These are phyloP conservation scores for Periglandula ipomoeae DNA, from an alignment of 2,329 filamentous ascomycete species.

Conservation along the genomic window DNA sequence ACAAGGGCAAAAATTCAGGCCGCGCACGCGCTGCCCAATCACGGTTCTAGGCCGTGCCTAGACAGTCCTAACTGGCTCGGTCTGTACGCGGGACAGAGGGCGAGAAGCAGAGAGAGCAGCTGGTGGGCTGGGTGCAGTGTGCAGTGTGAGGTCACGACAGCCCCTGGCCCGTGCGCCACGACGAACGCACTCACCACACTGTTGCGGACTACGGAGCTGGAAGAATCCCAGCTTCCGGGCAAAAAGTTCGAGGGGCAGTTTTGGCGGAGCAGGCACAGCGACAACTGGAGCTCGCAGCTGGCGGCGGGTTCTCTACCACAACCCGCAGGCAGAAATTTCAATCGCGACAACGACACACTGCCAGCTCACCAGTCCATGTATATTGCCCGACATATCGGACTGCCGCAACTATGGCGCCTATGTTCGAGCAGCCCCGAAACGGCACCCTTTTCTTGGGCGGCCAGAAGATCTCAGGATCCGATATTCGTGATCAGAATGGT, in stretches of 20 bases:
- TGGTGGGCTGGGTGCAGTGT: background rate
- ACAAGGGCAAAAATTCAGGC: slow-evolving; percentile 10
- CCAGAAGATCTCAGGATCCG: slow-evolving; percentile 91
- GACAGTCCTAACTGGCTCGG: no score
- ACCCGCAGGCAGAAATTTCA: slow-evolving; percentile 8
- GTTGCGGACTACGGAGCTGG: slow-evolving; percentile 15
- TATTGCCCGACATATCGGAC: slow-evolving; percentile 8
- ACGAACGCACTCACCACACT: background rate
- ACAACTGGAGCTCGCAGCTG: slow-evolving; percentile 10
- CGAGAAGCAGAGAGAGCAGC: no score
- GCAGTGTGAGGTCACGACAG: no score
- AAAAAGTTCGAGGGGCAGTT: slow-evolving; percentile 21
- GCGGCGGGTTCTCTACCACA: slow-evolving; percentile 6
- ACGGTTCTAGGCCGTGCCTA: slow-evolving; percentile 7
- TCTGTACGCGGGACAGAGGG: no score
- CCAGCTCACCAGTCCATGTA: slow-evolving; percentile 5
- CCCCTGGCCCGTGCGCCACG: slow-evolving; percentile 3
- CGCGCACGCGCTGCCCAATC: slow-evolving; percentile 11
- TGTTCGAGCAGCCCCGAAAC: slow-evolving; percentile 92
- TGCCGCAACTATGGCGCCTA: slow-evolving; percentile 65
- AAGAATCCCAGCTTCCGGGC: slow-evolving; percentile 18
- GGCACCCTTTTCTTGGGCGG: slow-evolving; percentile 96
- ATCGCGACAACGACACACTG: slow-evolving; percentile 1
- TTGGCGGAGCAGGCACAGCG: slow-evolving; percentile 3
- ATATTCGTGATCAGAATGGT: slow-evolving; percentile 97